phyloP scores from a whole-genome alignment of 2,329 filamentous ascomycete species.

The Taxawa tesnikishii region DNA sequence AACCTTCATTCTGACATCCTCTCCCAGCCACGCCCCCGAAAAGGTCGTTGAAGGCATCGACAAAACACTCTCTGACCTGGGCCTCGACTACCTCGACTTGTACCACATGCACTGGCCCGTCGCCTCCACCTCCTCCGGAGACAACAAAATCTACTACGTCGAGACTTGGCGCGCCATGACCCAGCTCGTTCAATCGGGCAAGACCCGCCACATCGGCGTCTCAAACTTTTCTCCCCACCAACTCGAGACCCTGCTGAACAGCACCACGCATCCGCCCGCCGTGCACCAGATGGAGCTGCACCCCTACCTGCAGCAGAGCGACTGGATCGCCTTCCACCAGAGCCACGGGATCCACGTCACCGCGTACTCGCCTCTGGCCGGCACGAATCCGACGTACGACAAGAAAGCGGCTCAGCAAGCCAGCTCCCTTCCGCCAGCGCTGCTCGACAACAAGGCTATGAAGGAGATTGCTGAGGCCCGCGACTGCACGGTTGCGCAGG shows the following conservation, averaged over 20 bases:
- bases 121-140: constrained; percentile 9
- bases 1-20: constrained; percentile 3
- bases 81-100: constrained; percentile 28
- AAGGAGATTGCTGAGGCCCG: constrained; percentile 26
- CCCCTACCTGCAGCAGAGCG: constrained; percentile 50
- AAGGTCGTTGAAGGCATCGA: constrained; percentile 20
- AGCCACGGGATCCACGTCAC: constrained; percentile 39
- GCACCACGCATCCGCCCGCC: constrained; percentile 50
- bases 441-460: constrained; percentile 32
- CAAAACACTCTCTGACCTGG: constrained; percentile 25
- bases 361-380: constrained; percentile 36
- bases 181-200: constrained; percentile 45
- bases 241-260: constrained; percentile 37
- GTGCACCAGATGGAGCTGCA: constrained; percentile 77
- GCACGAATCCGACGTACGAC: constrained; percentile 36
- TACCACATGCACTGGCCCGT: constrained; percentile 36
- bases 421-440: constrained; percentile 16
- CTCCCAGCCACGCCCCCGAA: constrained; percentile 16
- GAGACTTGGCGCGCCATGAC: constrained; percentile 58
- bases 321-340: constrained; percentile 39
- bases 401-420: too few relatives aligned
- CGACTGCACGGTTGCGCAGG: constrained; percentile 30
- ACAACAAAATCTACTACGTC: constrained; percentile 14
- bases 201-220: constrained; percentile 60
- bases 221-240: constrained; percentile 57